A percentile compares a stretch with the other conserved stretches of the same genome.
These are phyloP conservation scores for Pleochaeta shiraiana DNA, from an alignment of 2,329 filamentous ascomycete genomes.

Conservation along the genomic window DNA sequence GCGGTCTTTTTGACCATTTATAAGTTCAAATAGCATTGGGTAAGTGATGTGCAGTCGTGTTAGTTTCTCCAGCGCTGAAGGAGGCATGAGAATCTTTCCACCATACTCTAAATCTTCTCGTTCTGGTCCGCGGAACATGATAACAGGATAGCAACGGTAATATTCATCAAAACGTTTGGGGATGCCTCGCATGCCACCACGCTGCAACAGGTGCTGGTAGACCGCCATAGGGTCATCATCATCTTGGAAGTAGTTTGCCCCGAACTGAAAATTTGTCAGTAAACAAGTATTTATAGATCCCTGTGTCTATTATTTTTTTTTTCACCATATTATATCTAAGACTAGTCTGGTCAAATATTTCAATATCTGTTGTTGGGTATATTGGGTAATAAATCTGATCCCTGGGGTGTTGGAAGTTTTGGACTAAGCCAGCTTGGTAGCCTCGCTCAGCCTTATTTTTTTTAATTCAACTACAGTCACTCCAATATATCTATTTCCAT, in stretches of 20 bases:
- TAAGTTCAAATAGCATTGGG: slow-evolving; percentile 89
- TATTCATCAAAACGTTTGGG: slow-evolving; percentile 89
- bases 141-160: slow-evolving; percentile 89
- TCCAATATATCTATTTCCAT: no score
- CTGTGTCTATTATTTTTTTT: not conserved
- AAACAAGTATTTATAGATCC: not conserved
- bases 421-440: no score
- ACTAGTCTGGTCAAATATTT: no score
- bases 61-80: slow-evolving; percentile 89
- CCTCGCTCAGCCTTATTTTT: no score
- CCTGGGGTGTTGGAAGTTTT: no score
- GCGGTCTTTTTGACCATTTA: slow-evolving; percentile 60
- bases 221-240: slow-evolving; percentile 15
- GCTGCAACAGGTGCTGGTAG: slow-evolving; percentile 16
- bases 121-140: slow-evolving; percentile 82
- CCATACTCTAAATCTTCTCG: slow-evolving; percentile 83
- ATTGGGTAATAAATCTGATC: no score
- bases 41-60: slow-evolving; percentile 92
- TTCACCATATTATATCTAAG: no score
- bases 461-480: no score
- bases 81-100: slow-evolving; percentile 94
- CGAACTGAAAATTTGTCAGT: slow-evolving; percentile 9
- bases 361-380: no score
- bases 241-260: slow-evolving; percentile 13
- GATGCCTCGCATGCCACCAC: slow-evolving; percentile 16